Evolutionary conservation across 2,329 filamentous ascomycete species (phyloP), one percentile per base, ranked within the genome.

Genomic region (Stachybotrys chlorohalonatus): DNA sequence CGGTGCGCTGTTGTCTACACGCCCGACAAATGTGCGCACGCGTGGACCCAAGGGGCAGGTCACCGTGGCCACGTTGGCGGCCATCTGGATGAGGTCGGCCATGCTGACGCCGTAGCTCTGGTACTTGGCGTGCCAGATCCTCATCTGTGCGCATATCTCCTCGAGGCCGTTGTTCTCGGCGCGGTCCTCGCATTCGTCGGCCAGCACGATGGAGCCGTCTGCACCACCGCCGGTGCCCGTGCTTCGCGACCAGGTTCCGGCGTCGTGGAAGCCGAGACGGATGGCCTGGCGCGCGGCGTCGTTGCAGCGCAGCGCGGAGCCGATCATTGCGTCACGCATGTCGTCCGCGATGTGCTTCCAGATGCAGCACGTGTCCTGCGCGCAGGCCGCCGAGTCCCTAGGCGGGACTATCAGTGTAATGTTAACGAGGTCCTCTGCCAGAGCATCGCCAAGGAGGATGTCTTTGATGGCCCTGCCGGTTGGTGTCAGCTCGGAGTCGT

Each of bases 211-310:
- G 39, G 50, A 52, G 9, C 50, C 50, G 17, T 52, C 50, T 5
- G 50, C 50, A 16, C 50, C 50, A 16, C 50, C 50, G 13, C 31
- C 52, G 1, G n/a, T 45, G 13, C 57, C 57, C 2, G 55, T 57
- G 6, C 36, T 55, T 31, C 52, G 47, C 13, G 57, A 59, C 72
- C 73, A 75, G 31, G 68, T 63, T 2, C 65, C 74, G 6, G 73
- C 71, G 56, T 77, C 74, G 58, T 77, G 74, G 60, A 76, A 77
- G 17, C 72, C 74, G 17, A 75, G 64, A 9, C 74, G 72, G 53
- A 76, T 64, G 16, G 72, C 69, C 39, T 61, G 63, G 15, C 74
- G 69, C 4, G 74, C 74, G 55, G 66, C 61, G 48, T 64, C 64
- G 51, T 72, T 76, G 59, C 74, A 76, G 5, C 68, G 63, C 11